Conservation (phyloP, 2,329 filamentous ascomycete species). For the Exutisphaerella laricina region DNA sequence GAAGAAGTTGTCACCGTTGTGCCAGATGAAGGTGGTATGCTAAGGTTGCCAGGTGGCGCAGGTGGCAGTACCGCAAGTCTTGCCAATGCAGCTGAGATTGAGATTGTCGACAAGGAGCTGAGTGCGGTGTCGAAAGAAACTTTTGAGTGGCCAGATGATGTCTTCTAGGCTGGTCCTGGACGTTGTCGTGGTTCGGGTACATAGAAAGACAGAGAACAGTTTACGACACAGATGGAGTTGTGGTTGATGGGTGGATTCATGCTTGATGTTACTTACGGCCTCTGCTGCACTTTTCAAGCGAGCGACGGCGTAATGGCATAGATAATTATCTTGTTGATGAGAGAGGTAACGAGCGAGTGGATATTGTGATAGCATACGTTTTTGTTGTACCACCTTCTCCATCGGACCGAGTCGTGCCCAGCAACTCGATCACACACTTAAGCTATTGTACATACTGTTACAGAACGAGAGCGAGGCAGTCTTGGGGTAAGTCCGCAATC, state of each 20-base stretch:
- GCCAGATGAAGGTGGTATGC: slow-evolving; percentile 23
- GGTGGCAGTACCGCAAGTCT: slow-evolving; percentile 14
- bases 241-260: slow-evolving; percentile 8
- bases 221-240: slow-evolving; percentile 5
- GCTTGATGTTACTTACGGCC: background rate
- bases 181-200: background rate
- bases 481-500: background rate
- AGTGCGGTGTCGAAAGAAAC: background rate
- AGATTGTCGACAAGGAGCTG: slow-evolving; percentile 4
- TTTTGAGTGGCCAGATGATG: background rate
- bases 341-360: background rate
- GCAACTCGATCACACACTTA: too few relatives aligned
- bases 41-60: slow-evolving; percentile 15
- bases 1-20: slow-evolving; percentile 18
- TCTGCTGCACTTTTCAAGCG: background rate
- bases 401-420: too few relatives aligned
- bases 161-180: background rate
- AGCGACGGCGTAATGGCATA: background rate
- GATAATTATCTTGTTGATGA: background rate
- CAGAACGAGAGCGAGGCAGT: background rate
- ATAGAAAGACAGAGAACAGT: slow-evolving; percentile 7
- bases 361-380: background rate
- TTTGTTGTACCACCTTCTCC: too few relatives aligned
- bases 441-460: too few relatives aligned
- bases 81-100: slow-evolving; percentile 5